A percentile compares a stretch with the other conserved stretches of the same genome.
These are phyloP conservation scores for Cryphonectria carpinicola DNA, from an alignment of 2,329 filamentous ascomycete species.

Conservation along the genomic window DNA sequence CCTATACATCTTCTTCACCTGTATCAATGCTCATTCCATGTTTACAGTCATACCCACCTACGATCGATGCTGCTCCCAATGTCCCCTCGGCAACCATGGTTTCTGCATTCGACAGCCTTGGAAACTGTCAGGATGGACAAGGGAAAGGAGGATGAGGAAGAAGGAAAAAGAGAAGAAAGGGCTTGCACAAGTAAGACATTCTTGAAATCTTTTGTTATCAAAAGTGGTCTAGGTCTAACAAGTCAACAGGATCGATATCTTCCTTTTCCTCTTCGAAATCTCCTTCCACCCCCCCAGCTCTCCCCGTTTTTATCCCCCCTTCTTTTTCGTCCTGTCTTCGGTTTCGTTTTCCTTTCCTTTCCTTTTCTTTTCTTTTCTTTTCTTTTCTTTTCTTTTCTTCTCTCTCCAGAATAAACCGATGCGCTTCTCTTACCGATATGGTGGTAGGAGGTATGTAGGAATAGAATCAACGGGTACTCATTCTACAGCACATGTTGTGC, in stretches of 20 bases:
- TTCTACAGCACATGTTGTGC: background rate
- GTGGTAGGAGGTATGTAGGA: background rate
- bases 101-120: background rate
- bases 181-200: background rate
- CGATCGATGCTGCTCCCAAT: background rate
- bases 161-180: background rate
- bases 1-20: background rate
- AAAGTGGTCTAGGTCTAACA: background rate
- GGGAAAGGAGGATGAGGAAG: background rate
- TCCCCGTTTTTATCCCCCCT: background rate
- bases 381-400: rapidly evolving
- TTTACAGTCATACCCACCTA: background rate
- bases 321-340: background rate
- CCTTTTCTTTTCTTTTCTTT: background rate
- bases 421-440: background rate
- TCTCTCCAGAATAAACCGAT: background rate
- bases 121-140: background rate
- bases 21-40: background rate
- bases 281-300: background rate
- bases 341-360: background rate
- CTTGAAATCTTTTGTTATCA: background rate
- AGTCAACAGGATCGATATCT: background rate
- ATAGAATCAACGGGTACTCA: background rate
- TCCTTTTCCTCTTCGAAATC: background rate
- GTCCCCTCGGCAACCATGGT: background rate